Conservation (phyloP, 495 filamentous ascomycete species). For the Polyplosphaeria fusca region DNA sequence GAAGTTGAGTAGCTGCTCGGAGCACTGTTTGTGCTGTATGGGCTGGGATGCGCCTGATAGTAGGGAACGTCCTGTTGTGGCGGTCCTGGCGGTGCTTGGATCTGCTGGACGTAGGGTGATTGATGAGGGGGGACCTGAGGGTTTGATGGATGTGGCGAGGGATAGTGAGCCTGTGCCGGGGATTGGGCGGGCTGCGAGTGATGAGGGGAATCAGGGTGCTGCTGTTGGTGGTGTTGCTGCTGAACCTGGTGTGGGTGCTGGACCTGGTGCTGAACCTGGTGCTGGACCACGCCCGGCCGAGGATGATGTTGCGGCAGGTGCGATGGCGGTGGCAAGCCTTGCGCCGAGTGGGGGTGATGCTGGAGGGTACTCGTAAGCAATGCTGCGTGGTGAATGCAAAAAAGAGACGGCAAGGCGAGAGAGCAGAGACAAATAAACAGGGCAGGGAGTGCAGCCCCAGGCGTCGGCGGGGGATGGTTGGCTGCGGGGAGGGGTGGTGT, state of each 20-base stretch:
- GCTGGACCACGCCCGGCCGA: constrained; percentile 23
- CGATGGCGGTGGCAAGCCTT: constrained; percentile 43
- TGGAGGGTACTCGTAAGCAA: constrained; percentile 33
- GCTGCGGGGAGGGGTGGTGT: constrained; percentile 18
- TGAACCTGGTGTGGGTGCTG: constrained; percentile 36
- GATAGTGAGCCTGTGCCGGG: constrained; percentile 39
- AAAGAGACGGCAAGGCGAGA: background rate
- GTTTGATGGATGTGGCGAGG: constrained; percentile 41
- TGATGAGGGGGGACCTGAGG: constrained; percentile 41
- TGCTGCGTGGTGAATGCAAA: background rate
- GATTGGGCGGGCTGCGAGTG: constrained; percentile 37
- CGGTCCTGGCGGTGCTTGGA: constrained; percentile 37
- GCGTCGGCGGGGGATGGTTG: background rate
- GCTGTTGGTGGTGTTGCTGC: constrained; percentile 43
- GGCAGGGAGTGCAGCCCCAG: constrained; percentile 12
- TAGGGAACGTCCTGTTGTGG: constrained; percentile 40
- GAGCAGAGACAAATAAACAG: constrained; percentile 19
- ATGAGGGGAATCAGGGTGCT: constrained; percentile 42
- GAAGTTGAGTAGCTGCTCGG: constrained; percentile 43
- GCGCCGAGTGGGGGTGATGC: constrained; percentile 43
- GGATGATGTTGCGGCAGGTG: constrained; percentile 38
- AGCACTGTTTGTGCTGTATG: constrained; percentile 44
- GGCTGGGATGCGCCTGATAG: constrained; percentile 43
- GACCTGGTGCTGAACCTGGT: constrained; percentile 25
- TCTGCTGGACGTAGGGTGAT: constrained; percentile 41